A percentile compares a stretch with the other conserved stretches of the same genome.
These are phyloP conservation scores for Wickerhamiella dianesei DNA, from an alignment of 805 yeast species.

Conservation along the genomic window DNA sequence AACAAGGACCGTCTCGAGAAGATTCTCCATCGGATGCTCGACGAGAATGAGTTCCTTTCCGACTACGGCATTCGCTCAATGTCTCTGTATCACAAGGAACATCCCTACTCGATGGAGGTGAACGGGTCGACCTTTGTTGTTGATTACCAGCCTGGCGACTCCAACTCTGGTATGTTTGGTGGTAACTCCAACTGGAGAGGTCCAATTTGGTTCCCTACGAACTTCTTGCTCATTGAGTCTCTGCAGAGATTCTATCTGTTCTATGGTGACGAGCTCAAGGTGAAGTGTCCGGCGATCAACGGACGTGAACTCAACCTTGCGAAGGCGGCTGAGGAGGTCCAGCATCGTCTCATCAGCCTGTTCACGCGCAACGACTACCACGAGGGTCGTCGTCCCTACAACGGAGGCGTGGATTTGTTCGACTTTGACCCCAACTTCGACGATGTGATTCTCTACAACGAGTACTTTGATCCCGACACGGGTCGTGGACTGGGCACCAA, in stretches of 20 bases:
- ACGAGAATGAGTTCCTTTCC: slow-evolving; percentile 74
- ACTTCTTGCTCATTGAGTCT: slow-evolving; percentile 72
- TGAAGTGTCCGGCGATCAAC: slow-evolving; percentile 69
- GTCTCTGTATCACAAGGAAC: slow-evolving; percentile 70
- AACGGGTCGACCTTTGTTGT: slow-evolving; percentile 49
- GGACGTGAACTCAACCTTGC: slow-evolving; percentile 21
- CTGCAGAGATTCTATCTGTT: slow-evolving; percentile 75
- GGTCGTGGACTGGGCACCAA: slow-evolving; percentile 90
- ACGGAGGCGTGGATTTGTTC: slow-evolving; percentile 35
- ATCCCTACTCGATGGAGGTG: slow-evolving; percentile 77
- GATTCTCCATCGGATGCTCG: slow-evolving; percentile 67
- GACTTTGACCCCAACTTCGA: slow-evolving; percentile 59
- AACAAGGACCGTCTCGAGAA: slow-evolving; percentile 64
- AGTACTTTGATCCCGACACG: slow-evolving; percentile 86
- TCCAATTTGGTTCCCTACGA: slow-evolving; percentile 93
- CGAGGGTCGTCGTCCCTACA: slow-evolving; percentile 56
- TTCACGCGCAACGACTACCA: slow-evolving; percentile 49
- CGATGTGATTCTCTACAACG: slow-evolving; percentile 68
- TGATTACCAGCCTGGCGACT: slow-evolving; percentile 26
- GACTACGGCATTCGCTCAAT: slow-evolving; percentile 77
- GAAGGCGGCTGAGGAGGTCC: slow-evolving; percentile 71
- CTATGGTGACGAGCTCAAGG: slow-evolving; percentile 73
- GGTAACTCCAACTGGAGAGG: slow-evolving; percentile 97
- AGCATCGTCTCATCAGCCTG: slow-evolving; percentile 67
- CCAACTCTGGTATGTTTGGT: slow-evolving; percentile 88